A percentile compares a stretch with the other conserved stretches of the same genome.
Evolutionary conservation across 2,329 filamentous ascomycete genomes (phyloP).

Genomic region (Penicillium sp.): DNA sequence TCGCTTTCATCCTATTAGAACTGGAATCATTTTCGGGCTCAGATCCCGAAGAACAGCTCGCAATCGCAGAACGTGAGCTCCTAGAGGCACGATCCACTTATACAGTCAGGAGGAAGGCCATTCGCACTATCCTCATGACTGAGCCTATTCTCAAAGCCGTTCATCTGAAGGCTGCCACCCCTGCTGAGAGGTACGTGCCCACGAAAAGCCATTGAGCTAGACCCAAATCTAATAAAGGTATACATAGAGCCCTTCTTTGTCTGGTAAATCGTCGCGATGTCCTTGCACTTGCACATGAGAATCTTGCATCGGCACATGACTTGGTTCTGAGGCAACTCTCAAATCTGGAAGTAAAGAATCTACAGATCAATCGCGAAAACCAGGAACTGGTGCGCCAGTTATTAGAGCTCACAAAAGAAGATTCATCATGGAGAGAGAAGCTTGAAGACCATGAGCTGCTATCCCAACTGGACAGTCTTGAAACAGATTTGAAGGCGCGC

Average conservation of each 20-base stretch:
- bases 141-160: constrained; percentile 71
- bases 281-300: constrained; percentile 55
- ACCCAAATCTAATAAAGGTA: constrained; percentile 9
- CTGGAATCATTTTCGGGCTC: constrained; percentile 39
- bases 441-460: constrained; percentile 47
- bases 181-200: constrained; percentile 56
- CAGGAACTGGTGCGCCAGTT: constrained; percentile 54
- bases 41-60: constrained; percentile 45
- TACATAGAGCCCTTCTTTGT: constrained; percentile 55
- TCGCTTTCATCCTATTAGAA: constrained; percentile 18
- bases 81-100: constrained; percentile 63
- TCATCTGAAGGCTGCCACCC: constrained; percentile 57
- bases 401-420: constrained; percentile 53
- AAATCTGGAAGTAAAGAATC: constrained; percentile 50
- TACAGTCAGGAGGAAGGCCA: constrained; percentile 59
- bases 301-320: constrained; percentile 48
- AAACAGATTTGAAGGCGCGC: constrained; percentile 53
- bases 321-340: constrained; percentile 47
- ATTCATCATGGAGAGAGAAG: constrained; percentile 45
- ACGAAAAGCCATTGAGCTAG: constrained; percentile 4
- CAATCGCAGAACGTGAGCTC: constrained; percentile 53
- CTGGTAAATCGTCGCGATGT: constrained; percentile 60
- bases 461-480: constrained; percentile 50
- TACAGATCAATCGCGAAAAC: constrained; percentile 53
- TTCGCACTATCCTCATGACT: constrained; percentile 60